Evolutionary conservation across 1,284 basidiomycete genomes (phyloP), one percentile per base, ranked within the genome.

Genomic region (Leccinum huronense): DNA sequence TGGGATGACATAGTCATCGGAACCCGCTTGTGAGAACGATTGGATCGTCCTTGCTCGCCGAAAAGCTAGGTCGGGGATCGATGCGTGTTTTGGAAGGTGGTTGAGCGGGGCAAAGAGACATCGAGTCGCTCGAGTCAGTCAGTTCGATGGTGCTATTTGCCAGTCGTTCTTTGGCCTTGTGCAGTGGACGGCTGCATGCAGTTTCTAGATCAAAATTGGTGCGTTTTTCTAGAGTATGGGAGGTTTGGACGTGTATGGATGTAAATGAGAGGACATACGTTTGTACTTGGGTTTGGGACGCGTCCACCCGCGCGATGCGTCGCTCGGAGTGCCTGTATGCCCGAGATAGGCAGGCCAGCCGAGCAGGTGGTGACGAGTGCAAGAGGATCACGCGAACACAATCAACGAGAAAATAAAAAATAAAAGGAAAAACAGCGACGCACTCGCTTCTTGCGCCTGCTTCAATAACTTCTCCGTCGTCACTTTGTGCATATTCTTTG

Each of bases 21-120:
- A 76, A 60, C 60, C 33, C 23, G 38, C 72, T 74, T 2, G 55
- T 58, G 14, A 74, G 73, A 53, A 74, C 5, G 62, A 74, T 76
- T 16, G 69, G 63, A 48, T 74, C 66, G 7, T 68, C 61, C 19
- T 38, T 42, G 57, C 14, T 66, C 5, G 48, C 54, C 5, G 3
- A 42, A 19, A 3, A 1, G 13, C 16, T 54, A 6, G 45, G n/a
- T 14, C 40, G 59, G 14, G 57, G 42, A 27, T 55, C 27, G 4
- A 2, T 27, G 2, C 55, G 55, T 1, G 30, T 31, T 31, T n/a
- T 14, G 38, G 34, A 23, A 0, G 59, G 58, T 33, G 60, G 19
- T 9, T 58, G 70, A 51, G 63, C 60, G 1, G 56, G 58, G 6
- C 56, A 65, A 33, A 14, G 57, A 13, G 38, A 59, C 2, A 9